Percentiles rank a stretch among this genome's conserved stretches.
These are phyloP conservation scores for Trichomonas gallinae DNA, from an alignment of 208 protist genomes.

Conservation along the genomic window DNA sequence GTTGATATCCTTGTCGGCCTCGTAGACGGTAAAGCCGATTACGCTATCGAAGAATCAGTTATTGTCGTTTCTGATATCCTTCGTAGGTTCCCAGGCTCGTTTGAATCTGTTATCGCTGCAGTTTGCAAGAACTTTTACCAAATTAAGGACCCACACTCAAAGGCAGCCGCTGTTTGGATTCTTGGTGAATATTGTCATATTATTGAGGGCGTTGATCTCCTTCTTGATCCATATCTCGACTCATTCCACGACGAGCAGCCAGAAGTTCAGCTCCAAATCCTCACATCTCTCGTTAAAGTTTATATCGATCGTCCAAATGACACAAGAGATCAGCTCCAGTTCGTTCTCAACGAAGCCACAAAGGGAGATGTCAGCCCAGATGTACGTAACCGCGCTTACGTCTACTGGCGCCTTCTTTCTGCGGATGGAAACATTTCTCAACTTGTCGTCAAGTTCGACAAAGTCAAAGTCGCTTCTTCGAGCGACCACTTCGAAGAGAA, in stretches of 20 bases:
- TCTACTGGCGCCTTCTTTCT: slow-evolving; percentile 95
- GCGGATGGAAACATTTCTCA: slow-evolving; percentile 81
- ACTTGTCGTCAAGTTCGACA: slow-evolving; percentile 34
- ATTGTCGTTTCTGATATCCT: slow-evolving; percentile 90
- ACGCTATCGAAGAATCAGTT: slow-evolving; percentile 83
- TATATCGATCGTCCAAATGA: slow-evolving; percentile 65
- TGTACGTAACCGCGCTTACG: slow-evolving; percentile 88
- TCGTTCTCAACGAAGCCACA: slow-evolving; percentile 45
- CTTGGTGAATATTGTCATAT: slow-evolving; percentile 58
- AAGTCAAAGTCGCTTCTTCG: background rate
- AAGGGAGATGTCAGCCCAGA: slow-evolving; percentile 78
- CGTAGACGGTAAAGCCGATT: slow-evolving; percentile 65
- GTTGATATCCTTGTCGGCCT: slow-evolving; percentile 74
- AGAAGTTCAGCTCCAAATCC: slow-evolving; percentile 75
- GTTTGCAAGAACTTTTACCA: slow-evolving; percentile 75
- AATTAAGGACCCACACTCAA: slow-evolving; percentile 81
- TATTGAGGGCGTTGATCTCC: slow-evolving; percentile 28
- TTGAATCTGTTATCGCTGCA: slow-evolving; percentile 43
- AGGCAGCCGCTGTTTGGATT: slow-evolving; percentile 91
- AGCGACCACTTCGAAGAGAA: background rate
- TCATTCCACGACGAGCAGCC: slow-evolving; percentile 67
- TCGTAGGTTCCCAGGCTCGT: slow-evolving; percentile 71
- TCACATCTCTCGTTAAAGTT: slow-evolving; percentile 90
- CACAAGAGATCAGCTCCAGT: slow-evolving; percentile 42
- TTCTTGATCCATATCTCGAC: slow-evolving; percentile 66